Evolutionary conservation across 2,329 filamentous ascomycete species (phyloP), one percentile per base, ranked within the genome.

Genomic region (Fusarium cicatricum): DNA sequence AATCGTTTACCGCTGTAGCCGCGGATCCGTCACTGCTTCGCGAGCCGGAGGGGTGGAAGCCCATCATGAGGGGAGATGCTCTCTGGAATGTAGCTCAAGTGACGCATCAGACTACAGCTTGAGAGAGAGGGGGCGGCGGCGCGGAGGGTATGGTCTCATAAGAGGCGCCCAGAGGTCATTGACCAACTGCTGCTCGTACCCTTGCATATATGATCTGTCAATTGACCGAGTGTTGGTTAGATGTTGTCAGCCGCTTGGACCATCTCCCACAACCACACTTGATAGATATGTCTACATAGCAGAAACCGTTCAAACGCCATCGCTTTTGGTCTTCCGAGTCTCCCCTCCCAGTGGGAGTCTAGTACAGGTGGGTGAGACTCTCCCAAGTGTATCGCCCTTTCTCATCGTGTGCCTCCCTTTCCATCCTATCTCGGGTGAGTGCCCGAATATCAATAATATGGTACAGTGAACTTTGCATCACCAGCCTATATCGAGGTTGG

Each of bases 401-500:
- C 41, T 23, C 36, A 34, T 43, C 29, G 43, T 49, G 47, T 36
- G 48, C 41, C 44, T 48, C 48, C 17, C 28, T 40, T 48, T 33
- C 40, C 32, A 56, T 48, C 32, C 21, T 32, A 39, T 40, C 39
- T 15, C 37, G 19, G n/a, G 28, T 15, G 23, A 17, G 33, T 23
- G n/a, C 28, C 43, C 37, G 29, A 34, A n/a, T 43, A 14, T 23
- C 41, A 40, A 31, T 41, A 32, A 32, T 56, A 55, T 43, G 21
- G 21, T 36, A 33, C 16, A 26, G 3, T 26, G n/a, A 15, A 26
- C 19, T 23, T 16, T 17, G 12, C n/a, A 16, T 19, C 26, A 11
- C 33, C n/a, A 11, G 38, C 16, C 29, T 69, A 82, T 60, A 85
- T 82, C 43, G 79, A 78, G 16, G 79, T 74, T 2, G 88, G 88